Evolutionary conservation across 2,329 filamentous ascomycete species (phyloP).

Genomic region (Aureobasidium pullulans): DNA sequence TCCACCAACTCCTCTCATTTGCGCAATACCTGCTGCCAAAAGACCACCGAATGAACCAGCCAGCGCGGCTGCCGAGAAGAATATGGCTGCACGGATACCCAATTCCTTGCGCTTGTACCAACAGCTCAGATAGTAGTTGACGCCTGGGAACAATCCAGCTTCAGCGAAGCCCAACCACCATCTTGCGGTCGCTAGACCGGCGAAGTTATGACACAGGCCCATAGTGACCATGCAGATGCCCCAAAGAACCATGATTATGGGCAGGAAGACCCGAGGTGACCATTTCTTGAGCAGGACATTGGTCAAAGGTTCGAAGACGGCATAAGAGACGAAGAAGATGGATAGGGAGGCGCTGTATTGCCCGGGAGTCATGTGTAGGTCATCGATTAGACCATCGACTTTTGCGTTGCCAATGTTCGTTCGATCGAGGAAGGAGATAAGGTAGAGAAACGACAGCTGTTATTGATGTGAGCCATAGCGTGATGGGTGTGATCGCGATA

Average conservation of each 20-base stretch:
- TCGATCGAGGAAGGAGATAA: slow-evolving; percentile 62
- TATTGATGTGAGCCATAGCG: neutral
- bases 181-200: slow-evolving; percentile 23
- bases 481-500: neutral
- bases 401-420: slow-evolving; percentile 74
- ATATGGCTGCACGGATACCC: slow-evolving; percentile 70
- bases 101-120: slow-evolving; percentile 80
- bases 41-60: slow-evolving; percentile 72
- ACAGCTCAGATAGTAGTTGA: slow-evolving; percentile 74
- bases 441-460: slow-evolving; percentile 61
- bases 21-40: slow-evolving; percentile 62
- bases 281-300: slow-evolving; percentile 73
- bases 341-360: slow-evolving; percentile 49
- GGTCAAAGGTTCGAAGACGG: slow-evolving; percentile 47
- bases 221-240: slow-evolving; percentile 57
- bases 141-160: slow-evolving; percentile 52
- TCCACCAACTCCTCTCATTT: slow-evolving; percentile 58
- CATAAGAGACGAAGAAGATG: slow-evolving; percentile 12
- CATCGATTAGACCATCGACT: slow-evolving; percentile 48
- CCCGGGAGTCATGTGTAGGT: slow-evolving; percentile 54
- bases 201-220: slow-evolving; percentile 20
- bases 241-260: slow-evolving; percentile 49
- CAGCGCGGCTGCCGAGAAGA: slow-evolving; percentile 75
- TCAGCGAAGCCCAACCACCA: slow-evolving; percentile 28
- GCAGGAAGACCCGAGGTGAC: slow-evolving; percentile 62